Conservation (phyloP, 306 rosid genomes). For the Fragaria ananassa region DNA sequence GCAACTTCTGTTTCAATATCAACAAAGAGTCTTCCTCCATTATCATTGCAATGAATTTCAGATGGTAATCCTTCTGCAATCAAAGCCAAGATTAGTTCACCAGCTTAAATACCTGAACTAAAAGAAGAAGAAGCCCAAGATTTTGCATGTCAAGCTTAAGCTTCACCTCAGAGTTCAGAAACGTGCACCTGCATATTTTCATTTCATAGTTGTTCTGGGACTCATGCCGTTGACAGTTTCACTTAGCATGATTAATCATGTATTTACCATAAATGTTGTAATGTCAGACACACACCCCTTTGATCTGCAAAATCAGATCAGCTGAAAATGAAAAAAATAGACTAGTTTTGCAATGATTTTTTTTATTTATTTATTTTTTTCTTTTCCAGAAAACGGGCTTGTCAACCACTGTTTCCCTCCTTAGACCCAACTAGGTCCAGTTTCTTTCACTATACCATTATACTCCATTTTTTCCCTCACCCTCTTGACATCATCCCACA, state of each 20-base stretch:
- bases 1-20: background rate
- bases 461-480: constrained; percentile 68
- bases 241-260: background rate
- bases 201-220: background rate
- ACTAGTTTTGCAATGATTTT: constrained; percentile 31
- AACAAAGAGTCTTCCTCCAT: background rate
- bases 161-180: background rate
- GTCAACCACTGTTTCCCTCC: background rate
- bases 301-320: too few relatives aligned
- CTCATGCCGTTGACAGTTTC: background rate
- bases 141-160: background rate
- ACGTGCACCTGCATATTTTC: background rate
- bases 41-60: background rate
- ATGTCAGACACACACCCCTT: background rate
- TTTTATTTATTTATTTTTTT: too few relatives aligned
- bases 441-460: constrained; percentile 66
- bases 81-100: background rate
- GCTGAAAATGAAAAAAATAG: constrained; percentile 15
- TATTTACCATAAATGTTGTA: too few relatives aligned
- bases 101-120: background rate
- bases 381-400: constrained; percentile 21
- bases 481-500: constrained; percentile 72
- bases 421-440: constrained; percentile 46
- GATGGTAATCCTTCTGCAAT: background rate
- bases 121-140: background rate